Evolutionary conservation across 2,329 filamentous ascomycete genomes (phyloP).

Genomic region (Colletotrichum plurivorum): DNA sequence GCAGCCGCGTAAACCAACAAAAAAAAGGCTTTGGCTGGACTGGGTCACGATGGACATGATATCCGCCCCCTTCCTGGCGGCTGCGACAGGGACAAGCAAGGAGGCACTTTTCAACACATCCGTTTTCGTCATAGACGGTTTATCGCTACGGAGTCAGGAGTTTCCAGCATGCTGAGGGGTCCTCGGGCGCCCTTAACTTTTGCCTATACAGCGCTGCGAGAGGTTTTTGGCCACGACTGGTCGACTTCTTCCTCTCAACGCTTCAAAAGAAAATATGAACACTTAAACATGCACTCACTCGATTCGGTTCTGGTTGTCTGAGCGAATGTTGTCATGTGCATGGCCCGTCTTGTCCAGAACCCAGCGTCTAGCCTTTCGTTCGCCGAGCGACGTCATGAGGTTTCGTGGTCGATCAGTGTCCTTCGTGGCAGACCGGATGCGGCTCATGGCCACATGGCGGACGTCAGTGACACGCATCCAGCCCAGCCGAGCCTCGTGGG

Average conservation of each 20-base stretch:
- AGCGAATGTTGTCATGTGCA: neutral
- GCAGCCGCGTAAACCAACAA: conserved; percentile 6
- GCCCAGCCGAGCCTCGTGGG: conserved; percentile 1
- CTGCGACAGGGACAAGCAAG: conserved; percentile 35
- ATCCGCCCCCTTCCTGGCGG: conserved; percentile 34
- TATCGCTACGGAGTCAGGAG: conserved; percentile 37
- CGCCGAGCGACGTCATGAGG: neutral
- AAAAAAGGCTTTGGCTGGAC: conserved; percentile 38
- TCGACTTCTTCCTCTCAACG: conserved; percentile 1
- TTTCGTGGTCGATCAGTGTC: neutral
- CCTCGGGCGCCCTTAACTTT: neutral
- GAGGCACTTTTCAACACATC: conserved; percentile 17
- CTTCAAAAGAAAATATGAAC: conserved; percentile 7
- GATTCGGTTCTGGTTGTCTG: neutral
- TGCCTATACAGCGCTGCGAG: conserved; percentile 5
- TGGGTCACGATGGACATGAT: conserved; percentile 37
- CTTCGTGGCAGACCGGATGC: conserved; percentile 8
- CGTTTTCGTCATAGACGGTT: conserved; percentile 35
- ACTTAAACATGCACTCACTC: conserved; percentile 6
- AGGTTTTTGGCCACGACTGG: neutral
- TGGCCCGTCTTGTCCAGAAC: neutral
- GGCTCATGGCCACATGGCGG: conserved; percentile 19
- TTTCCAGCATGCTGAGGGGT: conserved; percentile 21
- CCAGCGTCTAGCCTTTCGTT: neutral
- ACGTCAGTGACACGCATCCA: conserved; percentile 14